These are phyloP conservation scores for Globisporangium nunn DNA, from an alignment of 352 stramenopile species.

Conservation along the genomic window DNA sequence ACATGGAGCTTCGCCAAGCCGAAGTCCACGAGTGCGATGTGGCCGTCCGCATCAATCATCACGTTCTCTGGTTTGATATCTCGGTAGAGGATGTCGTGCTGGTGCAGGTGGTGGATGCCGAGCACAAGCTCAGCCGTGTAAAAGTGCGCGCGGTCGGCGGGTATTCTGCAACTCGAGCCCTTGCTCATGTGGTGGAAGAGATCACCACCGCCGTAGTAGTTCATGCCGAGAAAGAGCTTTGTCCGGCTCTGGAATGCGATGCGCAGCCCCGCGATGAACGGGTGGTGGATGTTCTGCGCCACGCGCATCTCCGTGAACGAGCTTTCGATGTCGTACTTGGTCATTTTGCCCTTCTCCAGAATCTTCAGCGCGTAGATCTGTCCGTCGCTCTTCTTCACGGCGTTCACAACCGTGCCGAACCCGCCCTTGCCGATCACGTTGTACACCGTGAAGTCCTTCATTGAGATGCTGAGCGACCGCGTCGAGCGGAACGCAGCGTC, in stretches of 20 bases:
- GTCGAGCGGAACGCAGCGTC: conserved; percentile 78
- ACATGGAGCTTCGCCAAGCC: conserved; percentile 92
- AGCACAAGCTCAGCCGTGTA: conserved; percentile 92
- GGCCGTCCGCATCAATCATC: conserved; percentile 92
- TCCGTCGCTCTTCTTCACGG: conserved; percentile 86
- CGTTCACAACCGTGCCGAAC: conserved; percentile 85
- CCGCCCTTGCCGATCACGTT: conserved; percentile 87
- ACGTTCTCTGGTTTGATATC: conserved; percentile 97
- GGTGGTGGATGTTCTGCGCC: conserved; percentile 84
- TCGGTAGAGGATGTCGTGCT: conserved; percentile 93
- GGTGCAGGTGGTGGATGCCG: conserved; percentile 90
- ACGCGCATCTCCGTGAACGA: conserved; percentile 88
- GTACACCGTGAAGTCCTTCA: conserved; percentile 88
- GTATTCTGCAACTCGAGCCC: conserved; percentile 80
- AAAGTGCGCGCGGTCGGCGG: conserved; percentile 78
- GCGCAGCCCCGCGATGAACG: conserved; percentile 77
- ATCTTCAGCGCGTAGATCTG: conserved; percentile 91
- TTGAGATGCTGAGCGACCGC: conserved; percentile 79
- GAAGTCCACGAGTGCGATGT: conserved; percentile 95
- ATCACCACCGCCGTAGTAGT: conserved; percentile 82
- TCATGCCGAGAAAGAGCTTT: conserved; percentile 85
- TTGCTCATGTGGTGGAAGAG: conserved; percentile 90
- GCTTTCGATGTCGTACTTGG: conserved; percentile 86
- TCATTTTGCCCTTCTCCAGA: conserved; percentile 87
- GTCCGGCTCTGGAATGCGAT: conserved; percentile 86